Evolutionary conservation across 2,329 filamentous ascomycete species (phyloP).

Genomic region (Alternaria sp.): DNA sequence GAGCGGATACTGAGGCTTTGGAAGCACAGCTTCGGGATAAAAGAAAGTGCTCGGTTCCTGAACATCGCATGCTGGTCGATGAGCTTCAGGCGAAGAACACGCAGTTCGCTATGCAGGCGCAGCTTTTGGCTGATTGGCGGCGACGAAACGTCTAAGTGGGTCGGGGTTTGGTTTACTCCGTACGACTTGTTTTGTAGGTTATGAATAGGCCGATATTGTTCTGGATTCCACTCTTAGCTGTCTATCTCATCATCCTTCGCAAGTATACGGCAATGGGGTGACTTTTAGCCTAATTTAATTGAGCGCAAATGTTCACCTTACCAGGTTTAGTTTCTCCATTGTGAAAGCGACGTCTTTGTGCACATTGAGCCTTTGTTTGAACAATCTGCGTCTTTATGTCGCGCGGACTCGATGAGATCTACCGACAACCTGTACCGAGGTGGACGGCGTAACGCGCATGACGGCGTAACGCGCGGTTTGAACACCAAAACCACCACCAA

Average conservation of each 20-base stretch:
- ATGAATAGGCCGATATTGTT: neutral
- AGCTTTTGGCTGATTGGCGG: neutral
- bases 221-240: neutral
- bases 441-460: too few relatives aligned
- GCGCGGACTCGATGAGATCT: neutral
- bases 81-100: conserved; percentile 23
- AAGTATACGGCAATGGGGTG: neutral
- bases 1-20: conserved; percentile 4
- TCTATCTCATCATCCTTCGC: neutral
- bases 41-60: conserved; percentile 1
- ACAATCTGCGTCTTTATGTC: too few relatives aligned
- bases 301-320: neutral
- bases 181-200: neutral
- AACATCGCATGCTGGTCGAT: conserved; percentile 19
- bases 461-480: too few relatives aligned
- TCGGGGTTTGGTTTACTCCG: too few relatives aligned
- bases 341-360: too few relatives aligned
- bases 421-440: neutral
- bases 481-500: too few relatives aligned
- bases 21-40: neutral
- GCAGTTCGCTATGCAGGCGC: conserved; percentile 14
- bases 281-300: neutral
- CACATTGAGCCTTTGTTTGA: too few relatives aligned
- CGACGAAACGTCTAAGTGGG: neutral
- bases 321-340: neutral